Evolutionary conservation across 1,284 basidiomycete species (phyloP).

Genomic region (Macrocystidia cucumis): DNA sequence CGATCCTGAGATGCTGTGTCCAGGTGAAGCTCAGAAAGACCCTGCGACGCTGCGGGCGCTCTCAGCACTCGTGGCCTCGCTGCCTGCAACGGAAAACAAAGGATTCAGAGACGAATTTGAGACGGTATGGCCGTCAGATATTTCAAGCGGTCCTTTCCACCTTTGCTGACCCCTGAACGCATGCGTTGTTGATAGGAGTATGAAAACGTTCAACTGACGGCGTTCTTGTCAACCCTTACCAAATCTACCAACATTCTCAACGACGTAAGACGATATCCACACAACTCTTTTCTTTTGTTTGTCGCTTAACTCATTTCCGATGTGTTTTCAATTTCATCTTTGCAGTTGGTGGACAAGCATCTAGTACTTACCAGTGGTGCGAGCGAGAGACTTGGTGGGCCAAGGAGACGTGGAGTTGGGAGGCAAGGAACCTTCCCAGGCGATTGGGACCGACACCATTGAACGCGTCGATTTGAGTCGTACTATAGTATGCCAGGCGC

Average conservation of each 20-base stretch:
- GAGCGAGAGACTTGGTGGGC: slow-evolving; percentile 34
- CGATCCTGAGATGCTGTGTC: slow-evolving; percentile 6
- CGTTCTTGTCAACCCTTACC: slow-evolving; percentile 83
- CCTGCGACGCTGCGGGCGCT: slow-evolving; percentile 80
- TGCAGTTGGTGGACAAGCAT: slow-evolving; percentile 65
- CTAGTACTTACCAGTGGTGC: slow-evolving; percentile 40
- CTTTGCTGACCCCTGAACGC: slow-evolving; percentile 6
- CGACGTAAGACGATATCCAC: slow-evolving; percentile 54
- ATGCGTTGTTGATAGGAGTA: slow-evolving; percentile 75
- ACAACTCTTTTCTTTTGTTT: slow-evolving; percentile 1
- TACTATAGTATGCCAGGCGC: too few species aligned
- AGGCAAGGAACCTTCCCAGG: slow-evolving; percentile 30
- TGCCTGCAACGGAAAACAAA: slow-evolving; percentile 78
- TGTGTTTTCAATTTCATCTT: slow-evolving; percentile 7
- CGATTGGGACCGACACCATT: slow-evolving; percentile 48
- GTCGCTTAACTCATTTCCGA: too few species aligned
- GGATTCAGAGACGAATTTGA: slow-evolving; percentile 81
- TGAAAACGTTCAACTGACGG: slow-evolving; percentile 90
- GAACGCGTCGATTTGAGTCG: slow-evolving; percentile 7
- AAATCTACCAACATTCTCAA: slow-evolving; percentile 84
- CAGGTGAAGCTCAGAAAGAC: slow-evolving; percentile 66
- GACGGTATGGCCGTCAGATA: slow-evolving; percentile 39
- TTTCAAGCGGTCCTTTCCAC: slow-evolving; percentile 3
- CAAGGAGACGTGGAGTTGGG: slow-evolving; percentile 37
- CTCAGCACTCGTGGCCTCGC: slow-evolving; percentile 75